Percentiles rank a stretch among this genome's conserved stretches.
Conservation (phyloP, 2,329 filamentous ascomycete species). For the Xylariales sp. region DNA sequence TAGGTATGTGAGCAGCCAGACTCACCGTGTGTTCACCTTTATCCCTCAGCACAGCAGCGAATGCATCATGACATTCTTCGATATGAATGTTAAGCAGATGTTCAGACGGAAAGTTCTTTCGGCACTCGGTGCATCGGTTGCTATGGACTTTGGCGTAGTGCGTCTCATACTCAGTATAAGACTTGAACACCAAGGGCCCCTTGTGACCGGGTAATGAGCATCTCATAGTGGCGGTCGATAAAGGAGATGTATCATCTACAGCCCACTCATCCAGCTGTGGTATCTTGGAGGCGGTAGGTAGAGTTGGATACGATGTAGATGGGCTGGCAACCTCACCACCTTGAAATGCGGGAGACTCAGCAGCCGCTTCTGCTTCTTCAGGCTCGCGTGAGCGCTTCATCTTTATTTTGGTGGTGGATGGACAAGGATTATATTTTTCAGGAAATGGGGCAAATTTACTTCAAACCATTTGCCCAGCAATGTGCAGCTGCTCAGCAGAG, state of each 20-base stretch:
- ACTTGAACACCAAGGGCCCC: constrained; percentile 64
- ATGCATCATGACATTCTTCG: constrained; percentile 83
- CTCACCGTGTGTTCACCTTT: constrained; percentile 82
- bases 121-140: constrained; percentile 81
- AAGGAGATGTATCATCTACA: constrained; percentile 26
- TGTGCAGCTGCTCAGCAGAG: neutral
- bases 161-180: constrained; percentile 77
- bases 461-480: neutral
- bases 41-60: constrained; percentile 67
- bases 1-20: too few relatives aligned
- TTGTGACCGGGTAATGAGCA: constrained; percentile 80
- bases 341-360: constrained; percentile 14
- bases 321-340: constrained; percentile 5
- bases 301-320: constrained; percentile 11
- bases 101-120: constrained; percentile 81
- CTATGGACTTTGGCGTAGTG: constrained; percentile 80
- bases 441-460: constrained; percentile 30
- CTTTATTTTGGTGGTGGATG: too few relatives aligned
- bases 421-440: constrained; percentile 9
- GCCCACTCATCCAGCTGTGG: constrained; percentile 50
- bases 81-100: constrained; percentile 82
- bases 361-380: constrained; percentile 39
- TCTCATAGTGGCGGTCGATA: constrained; percentile 57
- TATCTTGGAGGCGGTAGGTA: constrained; percentile 45
- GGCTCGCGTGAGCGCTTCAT: constrained; percentile 63